Evolutionary conservation across 305 asterid species (phyloP).

Genomic region (Solanum hybrid): DNA sequence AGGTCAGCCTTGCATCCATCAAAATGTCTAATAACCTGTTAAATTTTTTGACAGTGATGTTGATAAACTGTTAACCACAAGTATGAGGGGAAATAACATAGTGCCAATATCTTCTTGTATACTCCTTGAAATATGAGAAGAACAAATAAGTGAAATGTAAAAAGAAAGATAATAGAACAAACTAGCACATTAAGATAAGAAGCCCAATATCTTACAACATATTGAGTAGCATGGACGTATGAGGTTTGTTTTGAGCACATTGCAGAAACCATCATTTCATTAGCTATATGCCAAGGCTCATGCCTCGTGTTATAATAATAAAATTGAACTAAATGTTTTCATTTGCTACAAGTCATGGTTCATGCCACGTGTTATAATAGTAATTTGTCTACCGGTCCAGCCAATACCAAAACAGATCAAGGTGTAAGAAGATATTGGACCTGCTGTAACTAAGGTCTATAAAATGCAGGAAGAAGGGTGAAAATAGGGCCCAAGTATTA

Average conservation of each 20-base stretch:
- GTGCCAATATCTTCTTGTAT: background rate
- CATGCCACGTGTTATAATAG: background rate
- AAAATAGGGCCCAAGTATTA: background rate
- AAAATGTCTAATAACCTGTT: conserved; percentile 89
- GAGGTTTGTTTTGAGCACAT: background rate
- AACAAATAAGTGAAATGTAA: background rate
- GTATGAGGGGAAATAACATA: background rate
- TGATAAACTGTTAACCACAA: background rate
- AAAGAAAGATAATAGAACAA: background rate
- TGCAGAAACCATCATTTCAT: background rate
- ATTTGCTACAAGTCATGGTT: background rate
- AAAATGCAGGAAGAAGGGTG: background rate
- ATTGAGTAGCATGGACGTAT: background rate
- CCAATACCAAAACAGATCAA: background rate
- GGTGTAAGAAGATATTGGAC: background rate
- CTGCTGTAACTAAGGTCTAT: background rate
- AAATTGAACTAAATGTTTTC: background rate
- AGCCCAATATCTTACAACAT: background rate
- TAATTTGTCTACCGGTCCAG: background rate
- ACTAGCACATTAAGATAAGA: background rate
- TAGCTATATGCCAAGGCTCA: background rate
- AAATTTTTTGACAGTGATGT: background rate
- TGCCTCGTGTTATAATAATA: background rate
- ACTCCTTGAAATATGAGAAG: background rate
- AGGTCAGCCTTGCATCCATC: conserved; percentile 99